Conservation (phyloP, 768 basidiomycete genomes). For the Amanita inopinata region DNA sequence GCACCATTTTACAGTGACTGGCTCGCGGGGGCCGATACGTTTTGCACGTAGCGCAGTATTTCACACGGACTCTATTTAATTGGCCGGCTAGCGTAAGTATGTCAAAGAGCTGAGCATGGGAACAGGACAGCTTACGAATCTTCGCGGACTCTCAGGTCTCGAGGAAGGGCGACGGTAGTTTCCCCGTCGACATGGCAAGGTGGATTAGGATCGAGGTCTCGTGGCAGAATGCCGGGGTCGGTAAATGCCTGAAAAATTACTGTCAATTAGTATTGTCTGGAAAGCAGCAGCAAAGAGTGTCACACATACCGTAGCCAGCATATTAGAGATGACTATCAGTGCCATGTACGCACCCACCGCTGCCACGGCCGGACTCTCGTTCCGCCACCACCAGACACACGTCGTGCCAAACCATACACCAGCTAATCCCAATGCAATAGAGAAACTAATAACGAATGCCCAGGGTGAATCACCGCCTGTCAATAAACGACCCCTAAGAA, state of each 20-base stretch:
- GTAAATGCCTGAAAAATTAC: slow-evolving; percentile 46
- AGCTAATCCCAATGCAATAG: slow-evolving; percentile 53
- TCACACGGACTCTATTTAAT: slow-evolving; percentile 65
- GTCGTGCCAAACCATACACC: slow-evolving; percentile 87
- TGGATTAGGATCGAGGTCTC: slow-evolving; percentile 78
- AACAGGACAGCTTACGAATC: slow-evolving; percentile 49
- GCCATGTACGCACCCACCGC: slow-evolving; percentile 40
- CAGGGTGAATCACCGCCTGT: slow-evolving; percentile 81
- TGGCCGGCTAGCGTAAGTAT: background rate
- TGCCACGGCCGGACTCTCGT: slow-evolving; percentile 64
- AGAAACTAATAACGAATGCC: slow-evolving; percentile 65
- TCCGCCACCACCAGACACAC: slow-evolving; percentile 80
- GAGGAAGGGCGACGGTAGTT: slow-evolving; percentile 57
- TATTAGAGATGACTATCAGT: slow-evolving; percentile 60
- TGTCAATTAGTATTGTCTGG: slow-evolving; percentile 1
- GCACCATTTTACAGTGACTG: slow-evolving; percentile 91
- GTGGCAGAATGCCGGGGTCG: slow-evolving; percentile 86
- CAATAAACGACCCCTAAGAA: slow-evolving; percentile 59
- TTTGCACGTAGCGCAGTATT: slow-evolving; percentile 90
- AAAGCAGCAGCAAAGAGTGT: slow-evolving; percentile 1
- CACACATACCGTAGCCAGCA: slow-evolving; percentile 63
- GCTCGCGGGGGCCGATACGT: slow-evolving; percentile 90
- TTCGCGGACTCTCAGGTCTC: slow-evolving; percentile 70
- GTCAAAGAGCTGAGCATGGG: slow-evolving; percentile 1
- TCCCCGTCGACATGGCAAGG: slow-evolving; percentile 64